Base-by-base conservation (phyloP, 179 eudicot genomes). In the Beta lomatogona region DNA sequence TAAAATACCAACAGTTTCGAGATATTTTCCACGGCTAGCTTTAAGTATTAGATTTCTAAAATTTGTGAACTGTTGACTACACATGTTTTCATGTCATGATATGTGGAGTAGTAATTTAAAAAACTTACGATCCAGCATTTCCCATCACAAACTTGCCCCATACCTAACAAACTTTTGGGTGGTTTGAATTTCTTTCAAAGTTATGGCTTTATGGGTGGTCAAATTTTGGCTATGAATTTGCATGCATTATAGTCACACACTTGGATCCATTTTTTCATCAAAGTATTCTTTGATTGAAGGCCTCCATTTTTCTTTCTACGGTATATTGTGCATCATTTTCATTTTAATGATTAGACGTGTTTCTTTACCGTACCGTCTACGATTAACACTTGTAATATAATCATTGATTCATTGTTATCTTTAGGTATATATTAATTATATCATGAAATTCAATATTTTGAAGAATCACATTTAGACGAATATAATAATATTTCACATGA, bases 141-240 rank as follows among this genome's bases (percentile, higher is more conserved):
- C 71, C 57, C 71, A 68, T 69, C 84, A 82, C 84, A 82, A 76
- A 57, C 41, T 25, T 82, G 41, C 44, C 36, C 46, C 9, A 6
- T 53, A 58, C 31, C 74, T 10, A 74, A 64, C 70, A 50, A 58
- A 54, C 74, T 50, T 19, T 16, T 48, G 10, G 9, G 41, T 69
- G 60, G 77, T 73, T 73, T 73, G 64, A 73, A 28, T 73, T 73
- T 73, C 48, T 25, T 57, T 31, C 12, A 5, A 10, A 45, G 9
- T 8, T 36, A 7, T 60, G 79, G 71, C 25, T 77, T 8, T 36
- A 7, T 60, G 79, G 71, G 45, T 77, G 72, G 76, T 69, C 60
- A 18, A 76, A 65, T 58, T 50, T 65, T 74, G 31, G 79, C 21
- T 18, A 46, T 18, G 14, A n/a, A 52, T 14, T 22, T 50, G 53